Evolutionary conservation across 108 stramenopile genomes (phyloP).

Genomic region (Phaeodactylum tricornutum): DNA sequence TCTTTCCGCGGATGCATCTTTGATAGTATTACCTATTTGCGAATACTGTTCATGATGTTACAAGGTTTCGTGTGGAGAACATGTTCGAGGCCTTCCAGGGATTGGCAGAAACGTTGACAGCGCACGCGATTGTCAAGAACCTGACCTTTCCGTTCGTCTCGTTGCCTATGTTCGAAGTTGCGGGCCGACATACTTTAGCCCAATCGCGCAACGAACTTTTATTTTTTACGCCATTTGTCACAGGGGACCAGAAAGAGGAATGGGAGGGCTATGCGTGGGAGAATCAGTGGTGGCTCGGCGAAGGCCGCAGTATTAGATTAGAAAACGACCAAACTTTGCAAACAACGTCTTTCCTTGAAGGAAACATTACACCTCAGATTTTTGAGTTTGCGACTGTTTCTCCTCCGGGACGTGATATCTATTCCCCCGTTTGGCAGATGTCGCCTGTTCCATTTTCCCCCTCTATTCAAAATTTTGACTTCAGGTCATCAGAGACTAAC

Average conservation of each 20-base stretch:
- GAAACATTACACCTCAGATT: background rate
- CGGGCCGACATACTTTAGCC: background rate
- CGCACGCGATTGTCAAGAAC: background rate
- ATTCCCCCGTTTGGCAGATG: constrained; percentile 3
- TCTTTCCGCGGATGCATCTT: no score
- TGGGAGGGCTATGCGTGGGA: constrained; percentile 5
- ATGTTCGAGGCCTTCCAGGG: background rate
- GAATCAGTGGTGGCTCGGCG: constrained; percentile 4
- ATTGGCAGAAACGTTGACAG: background rate
- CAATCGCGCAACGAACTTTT: constrained; percentile 1
- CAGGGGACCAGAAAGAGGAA: background rate
- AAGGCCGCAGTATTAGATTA: no score
- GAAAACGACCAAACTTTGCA: no score
- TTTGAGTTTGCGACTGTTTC: background rate
- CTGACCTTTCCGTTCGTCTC: constrained; percentile 6
- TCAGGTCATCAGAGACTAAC: no score
- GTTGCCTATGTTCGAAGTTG: constrained; percentile 6
- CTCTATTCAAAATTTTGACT: constrained; percentile 1
- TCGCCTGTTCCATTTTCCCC: constrained; percentile 5
- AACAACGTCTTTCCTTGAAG: no score
- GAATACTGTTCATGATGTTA: background rate
- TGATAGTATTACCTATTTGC: constrained; percentile 1
- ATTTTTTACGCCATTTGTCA: constrained; percentile 4
- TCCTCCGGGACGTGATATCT: background rate
- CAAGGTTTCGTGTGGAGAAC: background rate